A percentile compares a stretch with the other conserved stretches of the same genome.
These are phyloP conservation scores for Encephalitozoon intestinalis DNA, from an alignment of 371 early-diverging fungal genomes.

Conservation along the genomic window DNA sequence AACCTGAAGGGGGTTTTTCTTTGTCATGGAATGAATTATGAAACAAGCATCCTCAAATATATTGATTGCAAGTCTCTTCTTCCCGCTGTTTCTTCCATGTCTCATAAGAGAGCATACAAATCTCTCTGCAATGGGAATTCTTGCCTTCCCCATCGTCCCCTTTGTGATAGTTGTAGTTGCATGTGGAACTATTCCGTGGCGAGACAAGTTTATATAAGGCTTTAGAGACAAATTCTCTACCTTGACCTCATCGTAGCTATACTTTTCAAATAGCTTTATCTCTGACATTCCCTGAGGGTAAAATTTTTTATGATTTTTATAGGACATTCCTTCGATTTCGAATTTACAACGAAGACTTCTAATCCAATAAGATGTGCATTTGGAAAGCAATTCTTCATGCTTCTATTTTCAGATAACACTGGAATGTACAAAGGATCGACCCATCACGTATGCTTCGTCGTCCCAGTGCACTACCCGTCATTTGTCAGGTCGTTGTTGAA, in stretches of 20 bases:
- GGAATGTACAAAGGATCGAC: neutral
- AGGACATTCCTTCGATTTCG: neutral
- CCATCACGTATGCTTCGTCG: slow-evolving; percentile 34
- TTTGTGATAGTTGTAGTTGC: slow-evolving; percentile 47
- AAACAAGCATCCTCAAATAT: slow-evolving; percentile 97
- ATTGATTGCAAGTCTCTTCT: slow-evolving; percentile 95
- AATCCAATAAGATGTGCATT: slow-evolving; percentile 26
- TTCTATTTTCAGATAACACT: slow-evolving; percentile 32
- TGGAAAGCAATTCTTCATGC: slow-evolving; percentile 16
- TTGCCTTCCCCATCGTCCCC: slow-evolving; percentile 53
- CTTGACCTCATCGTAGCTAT: slow-evolving; percentile 53
- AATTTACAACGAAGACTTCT: slow-evolving; percentile 15
- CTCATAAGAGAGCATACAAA: slow-evolving; percentile 98
- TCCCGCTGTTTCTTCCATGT: slow-evolving; percentile 99
- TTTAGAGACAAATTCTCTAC: slow-evolving; percentile 51
- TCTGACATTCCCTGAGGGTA: slow-evolving; percentile 11
- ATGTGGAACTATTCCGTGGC: slow-evolving; percentile 56
- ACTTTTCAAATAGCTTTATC: slow-evolving; percentile 56
- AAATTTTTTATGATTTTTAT: slow-evolving; percentile 38
- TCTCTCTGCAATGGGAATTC: slow-evolving; percentile 97
- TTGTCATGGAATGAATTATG: slow-evolving; percentile 93
- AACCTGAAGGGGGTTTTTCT: slow-evolving; percentile 95
- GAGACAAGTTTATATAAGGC: slow-evolving; percentile 55
- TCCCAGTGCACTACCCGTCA: slow-evolving; percentile 45
- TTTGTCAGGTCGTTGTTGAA: slow-evolving; percentile 27